Conservation (phyloP, 2,329 filamentous ascomycete species). For the Tolypocladium amazonense region DNA sequence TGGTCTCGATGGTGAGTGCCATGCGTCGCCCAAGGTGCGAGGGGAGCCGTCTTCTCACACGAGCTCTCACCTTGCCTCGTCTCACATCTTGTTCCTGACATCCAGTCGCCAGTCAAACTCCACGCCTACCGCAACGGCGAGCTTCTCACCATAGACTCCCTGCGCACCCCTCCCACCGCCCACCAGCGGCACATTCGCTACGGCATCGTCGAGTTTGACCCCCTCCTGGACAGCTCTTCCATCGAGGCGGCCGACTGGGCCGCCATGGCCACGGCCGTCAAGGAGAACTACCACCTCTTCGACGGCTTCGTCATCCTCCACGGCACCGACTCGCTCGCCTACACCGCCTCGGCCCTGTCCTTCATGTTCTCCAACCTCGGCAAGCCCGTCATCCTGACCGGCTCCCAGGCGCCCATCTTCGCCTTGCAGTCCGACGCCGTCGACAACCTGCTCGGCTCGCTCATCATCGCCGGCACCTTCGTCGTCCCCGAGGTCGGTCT, state of each 20-base stretch:
- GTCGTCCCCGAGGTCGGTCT: conserved; percentile 88
- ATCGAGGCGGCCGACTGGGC: conserved; percentile 83
- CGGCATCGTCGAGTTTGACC: conserved; percentile 72
- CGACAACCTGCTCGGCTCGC: conserved; percentile 77
- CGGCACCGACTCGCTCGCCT: conserved; percentile 81
- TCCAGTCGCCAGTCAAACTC: conserved; percentile 28
- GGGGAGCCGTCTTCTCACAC: neutral
- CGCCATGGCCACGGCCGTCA: conserved; percentile 68
- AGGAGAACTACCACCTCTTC: conserved; percentile 77
- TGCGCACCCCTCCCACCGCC: conserved; percentile 70
- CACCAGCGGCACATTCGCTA: conserved; percentile 78
- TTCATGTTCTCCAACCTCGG: conserved; percentile 90
- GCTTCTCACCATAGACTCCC: conserved; percentile 46
- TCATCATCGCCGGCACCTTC: conserved; percentile 86
- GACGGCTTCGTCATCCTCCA: conserved; percentile 88
- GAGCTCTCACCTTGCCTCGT: neutral
- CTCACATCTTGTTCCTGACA: conserved; percentile 2
- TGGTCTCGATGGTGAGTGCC: conserved; percentile 5
- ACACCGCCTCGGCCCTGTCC: conserved; percentile 80
- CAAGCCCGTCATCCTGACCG: conserved; percentile 83
- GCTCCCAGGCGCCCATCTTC: conserved; percentile 76
- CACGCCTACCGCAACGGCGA: conserved; percentile 40
- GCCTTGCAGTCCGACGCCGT: conserved; percentile 84
- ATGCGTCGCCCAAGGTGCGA: neutral
- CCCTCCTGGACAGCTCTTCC: conserved; percentile 79